A percentile compares a stretch with the other conserved stretches of the same genome.
Conservation (phyloP, 2,329 filamentous ascomycete species). For the Rhexocercosporidium sp. region DNA sequence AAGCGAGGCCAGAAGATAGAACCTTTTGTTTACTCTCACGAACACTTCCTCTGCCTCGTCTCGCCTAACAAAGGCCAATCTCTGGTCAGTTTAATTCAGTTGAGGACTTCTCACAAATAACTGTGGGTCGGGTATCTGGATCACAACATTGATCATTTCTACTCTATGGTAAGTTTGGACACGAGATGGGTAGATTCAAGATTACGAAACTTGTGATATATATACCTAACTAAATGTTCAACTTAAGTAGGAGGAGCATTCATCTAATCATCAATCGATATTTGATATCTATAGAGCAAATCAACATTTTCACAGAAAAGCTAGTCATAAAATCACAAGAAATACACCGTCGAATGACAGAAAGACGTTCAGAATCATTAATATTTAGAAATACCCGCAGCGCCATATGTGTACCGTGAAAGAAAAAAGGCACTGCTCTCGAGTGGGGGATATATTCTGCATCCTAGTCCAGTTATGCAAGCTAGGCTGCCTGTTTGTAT, state of each 20-base stretch:
- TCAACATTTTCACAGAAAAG: background rate
- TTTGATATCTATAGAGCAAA: too few relatives aligned
- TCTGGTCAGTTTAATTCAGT: too few relatives aligned
- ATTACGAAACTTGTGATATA: background rate
- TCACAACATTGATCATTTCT: too few relatives aligned
- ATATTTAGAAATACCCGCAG: slow-evolving; percentile 5
- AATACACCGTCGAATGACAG: background rate
- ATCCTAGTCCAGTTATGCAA: background rate
- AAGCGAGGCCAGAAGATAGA: background rate
- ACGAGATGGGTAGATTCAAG: background rate
- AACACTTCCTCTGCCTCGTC: too few relatives aligned
- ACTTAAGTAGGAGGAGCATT: too few relatives aligned
- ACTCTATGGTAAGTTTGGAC: too few relatives aligned
- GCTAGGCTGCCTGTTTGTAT: background rate
- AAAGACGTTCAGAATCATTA: background rate
- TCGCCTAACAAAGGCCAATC: too few relatives aligned
- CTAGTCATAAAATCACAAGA: background rate
- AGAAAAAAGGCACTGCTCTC: background rate
- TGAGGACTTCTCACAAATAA: too few relatives aligned
- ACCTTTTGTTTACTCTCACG: too few relatives aligned
- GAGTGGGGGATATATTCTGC: background rate
- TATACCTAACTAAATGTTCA: too few relatives aligned
- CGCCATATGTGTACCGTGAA: background rate
- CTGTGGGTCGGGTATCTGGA: too few relatives aligned
- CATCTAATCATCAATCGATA: too few relatives aligned